These are phyloP conservation scores for Blepharisma stoltei DNA, from an alignment of 73 alveolate species.

Conservation along the genomic window DNA sequence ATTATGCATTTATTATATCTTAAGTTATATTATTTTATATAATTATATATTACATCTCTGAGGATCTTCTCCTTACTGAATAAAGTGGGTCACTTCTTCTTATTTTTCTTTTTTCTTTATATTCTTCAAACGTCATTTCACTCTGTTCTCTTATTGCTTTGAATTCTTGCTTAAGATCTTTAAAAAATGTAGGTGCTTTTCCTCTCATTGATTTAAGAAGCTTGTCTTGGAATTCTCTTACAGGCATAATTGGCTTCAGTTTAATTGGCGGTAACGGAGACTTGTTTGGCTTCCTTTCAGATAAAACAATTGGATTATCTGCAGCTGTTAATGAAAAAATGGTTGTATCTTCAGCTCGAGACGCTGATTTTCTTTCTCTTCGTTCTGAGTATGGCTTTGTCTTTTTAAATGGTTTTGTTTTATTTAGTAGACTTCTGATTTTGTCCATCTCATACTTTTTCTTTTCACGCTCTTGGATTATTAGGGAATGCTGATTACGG, in stretches of 20 bases:
- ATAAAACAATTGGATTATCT: background rate
- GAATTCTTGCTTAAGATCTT: slow-evolving; percentile 12
- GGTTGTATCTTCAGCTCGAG: background rate
- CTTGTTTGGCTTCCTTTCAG: background rate
- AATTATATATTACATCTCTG: no score
- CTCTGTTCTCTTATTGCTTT: background rate
- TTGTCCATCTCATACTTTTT: background rate
- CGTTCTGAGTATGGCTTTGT: background rate
- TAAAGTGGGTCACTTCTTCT: slow-evolving; percentile 14
- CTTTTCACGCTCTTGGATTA: background rate
- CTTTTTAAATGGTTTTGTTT: background rate
- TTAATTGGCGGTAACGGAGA: background rate
- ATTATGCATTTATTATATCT: no score
- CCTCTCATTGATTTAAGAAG: background rate
- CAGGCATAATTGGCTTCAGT: background rate
- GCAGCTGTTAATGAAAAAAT: slow-evolving; percentile 3
- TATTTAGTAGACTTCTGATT: background rate
- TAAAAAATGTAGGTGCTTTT: background rate
- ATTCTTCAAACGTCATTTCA: slow-evolving; percentile 21
- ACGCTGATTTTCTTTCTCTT: background rate
- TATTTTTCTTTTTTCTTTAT: background rate
- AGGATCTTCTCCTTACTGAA: background rate
- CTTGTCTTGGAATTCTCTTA: slow-evolving; percentile 25
- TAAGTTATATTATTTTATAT: no score
- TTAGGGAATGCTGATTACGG: background rate